phyloP scores from a whole-genome alignment of 163 green algal species.

The Coccomyxa subellipsoidea region DNA sequence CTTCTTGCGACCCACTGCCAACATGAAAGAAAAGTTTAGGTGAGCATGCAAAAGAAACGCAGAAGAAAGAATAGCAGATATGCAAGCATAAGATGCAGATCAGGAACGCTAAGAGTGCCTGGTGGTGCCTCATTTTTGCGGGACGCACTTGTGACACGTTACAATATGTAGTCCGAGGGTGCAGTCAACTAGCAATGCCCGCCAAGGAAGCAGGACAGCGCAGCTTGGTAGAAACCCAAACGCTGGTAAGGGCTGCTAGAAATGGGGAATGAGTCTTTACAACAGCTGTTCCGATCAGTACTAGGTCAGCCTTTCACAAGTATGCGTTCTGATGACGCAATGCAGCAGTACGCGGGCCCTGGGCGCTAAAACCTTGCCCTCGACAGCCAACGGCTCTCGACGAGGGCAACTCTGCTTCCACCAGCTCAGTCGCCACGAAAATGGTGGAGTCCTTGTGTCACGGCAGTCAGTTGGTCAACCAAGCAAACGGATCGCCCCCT shows the following conservation, averaged over 20 bases:
- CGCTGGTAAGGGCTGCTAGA: neutral
- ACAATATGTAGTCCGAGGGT: neutral
- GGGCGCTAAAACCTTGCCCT: neutral
- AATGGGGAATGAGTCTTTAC: neutral
- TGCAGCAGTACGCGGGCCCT: neutral
- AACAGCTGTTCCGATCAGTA: neutral
- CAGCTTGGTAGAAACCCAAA: neutral
- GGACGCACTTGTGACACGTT: neutral
- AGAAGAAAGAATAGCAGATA: neutral
- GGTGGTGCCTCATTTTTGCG: neutral
- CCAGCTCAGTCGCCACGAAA: neutral
- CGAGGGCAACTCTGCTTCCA: neutral
- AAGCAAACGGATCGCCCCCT: neutral
- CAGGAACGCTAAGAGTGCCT: neutral
- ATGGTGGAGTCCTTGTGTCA: neutral
- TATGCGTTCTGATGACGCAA: neutral
- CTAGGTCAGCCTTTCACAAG: neutral
- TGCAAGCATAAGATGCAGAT: neutral
- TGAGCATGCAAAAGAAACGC: neutral
- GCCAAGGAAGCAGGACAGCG: neutral
- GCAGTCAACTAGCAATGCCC: neutral
- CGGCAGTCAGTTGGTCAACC: neutral
- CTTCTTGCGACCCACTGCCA: constrained; percentile 30
- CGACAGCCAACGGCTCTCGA: neutral
- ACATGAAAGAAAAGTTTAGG: neutral